These are phyloP conservation scores for Trichoderma endophyticum DNA, from an alignment of 2,329 filamentous ascomycete species.

Conservation along the genomic window DNA sequence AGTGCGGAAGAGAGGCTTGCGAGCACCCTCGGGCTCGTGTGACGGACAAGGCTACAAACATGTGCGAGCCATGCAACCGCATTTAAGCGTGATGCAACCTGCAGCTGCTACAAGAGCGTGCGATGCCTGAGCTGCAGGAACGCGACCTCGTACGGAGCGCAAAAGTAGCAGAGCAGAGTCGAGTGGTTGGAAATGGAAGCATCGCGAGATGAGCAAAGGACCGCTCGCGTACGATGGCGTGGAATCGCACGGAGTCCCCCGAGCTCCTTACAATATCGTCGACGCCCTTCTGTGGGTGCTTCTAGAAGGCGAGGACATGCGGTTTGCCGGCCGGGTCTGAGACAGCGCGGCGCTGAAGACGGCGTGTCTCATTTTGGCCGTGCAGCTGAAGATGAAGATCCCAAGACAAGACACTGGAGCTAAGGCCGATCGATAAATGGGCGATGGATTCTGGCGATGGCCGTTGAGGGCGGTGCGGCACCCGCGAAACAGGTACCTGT, in stretches of 20 bases:
- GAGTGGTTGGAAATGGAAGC: not conserved
- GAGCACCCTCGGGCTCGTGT: not conserved
- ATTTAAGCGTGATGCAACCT: conserved; percentile 12
- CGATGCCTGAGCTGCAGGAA: conserved; percentile 5
- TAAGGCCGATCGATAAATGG: conserved; percentile 5
- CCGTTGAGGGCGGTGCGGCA: not conserved
- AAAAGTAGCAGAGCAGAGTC: not conserved
- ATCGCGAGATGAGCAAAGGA: conserved; percentile 14
- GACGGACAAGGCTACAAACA: conserved; percentile 4
- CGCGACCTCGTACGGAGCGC: not conserved
- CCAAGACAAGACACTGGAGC: not conserved
- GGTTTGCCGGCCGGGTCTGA: not conserved
- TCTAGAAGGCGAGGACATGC: not conserved
- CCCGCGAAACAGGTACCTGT: not conserved
- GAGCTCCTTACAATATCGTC: not conserved
- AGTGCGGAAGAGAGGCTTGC: not conserved
- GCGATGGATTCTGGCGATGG: not conserved
- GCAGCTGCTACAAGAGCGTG: not conserved
- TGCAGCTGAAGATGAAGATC: conserved; percentile 10
- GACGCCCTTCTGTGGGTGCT: conserved; percentile 1
- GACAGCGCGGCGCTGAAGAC: conserved; percentile 1
- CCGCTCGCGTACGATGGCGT: conserved; percentile 1
- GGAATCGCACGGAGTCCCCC: conserved; percentile 4
- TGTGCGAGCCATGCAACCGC: not conserved
- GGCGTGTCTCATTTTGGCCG: conserved; percentile 5